Base-by-base conservation (phyloP, 352 stramenopile genomes). In the Saprolegnia parasitica region DNA sequence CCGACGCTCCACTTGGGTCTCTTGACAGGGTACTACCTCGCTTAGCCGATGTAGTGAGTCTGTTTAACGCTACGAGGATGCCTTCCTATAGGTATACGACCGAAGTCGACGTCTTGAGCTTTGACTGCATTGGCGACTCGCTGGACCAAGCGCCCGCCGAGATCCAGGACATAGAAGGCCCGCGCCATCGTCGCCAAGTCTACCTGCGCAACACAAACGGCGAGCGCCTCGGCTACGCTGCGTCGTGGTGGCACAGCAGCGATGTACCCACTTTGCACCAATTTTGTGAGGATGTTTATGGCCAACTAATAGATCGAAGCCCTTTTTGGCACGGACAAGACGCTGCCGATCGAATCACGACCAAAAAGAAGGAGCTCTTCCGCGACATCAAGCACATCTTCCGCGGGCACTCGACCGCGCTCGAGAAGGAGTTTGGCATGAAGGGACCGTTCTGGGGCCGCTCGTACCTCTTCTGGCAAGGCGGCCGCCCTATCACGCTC, bases 381-480 rank as follows among this genome's bases (percentile, higher is more conserved):
- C 87, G 87, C 6, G 87, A 95, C 65, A 93, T 95, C 80, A 88
- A 87, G 68, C 85, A 74, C 65, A 83, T 95, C 37, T 91, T 87
- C 71, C 88, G 81, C 56, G 87, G 87, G 16, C 61, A 76, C 24
- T 90, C 79, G 29, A 8, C 29, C 11, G 77, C 80, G 45, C 71
- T 95, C 18, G 85, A 88, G 67, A 66, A 74, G 35, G 81, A 80
- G 18, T 95, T 95, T 49, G 83, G 81, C 4, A 71, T 78, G n/a
- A 5, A 72, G 0, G 87, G 87, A 0, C 85, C 85, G 9, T 93
- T 93, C 73, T 95, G 85, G 85, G 87, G 87, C 16, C 84, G 87
- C 47, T 90, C 83, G 29, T 95, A 95, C 61, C 72, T 95, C 20
- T 95, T 95, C 74, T 93, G 87, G 87, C 87, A 87, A 49, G 80